phyloP scores from a whole-genome alignment of 1,284 basidiomycete species.

The Rhizopogon hawkerae region DNA sequence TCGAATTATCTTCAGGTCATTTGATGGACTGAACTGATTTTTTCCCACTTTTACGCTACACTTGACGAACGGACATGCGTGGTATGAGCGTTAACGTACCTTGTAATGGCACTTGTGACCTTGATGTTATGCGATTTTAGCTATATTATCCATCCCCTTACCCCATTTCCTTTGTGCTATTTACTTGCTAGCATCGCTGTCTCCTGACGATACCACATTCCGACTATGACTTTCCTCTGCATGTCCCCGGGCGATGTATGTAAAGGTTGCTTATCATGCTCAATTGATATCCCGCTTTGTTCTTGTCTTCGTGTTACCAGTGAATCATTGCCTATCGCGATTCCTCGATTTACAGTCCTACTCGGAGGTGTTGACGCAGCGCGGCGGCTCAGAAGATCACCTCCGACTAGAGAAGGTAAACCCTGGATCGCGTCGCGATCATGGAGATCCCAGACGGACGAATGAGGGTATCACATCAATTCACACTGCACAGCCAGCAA shows the following conservation, averaged over 20 bases:
- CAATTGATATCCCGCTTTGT: neutral
- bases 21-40: slow-evolving; percentile 22
- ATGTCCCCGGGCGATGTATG: neutral
- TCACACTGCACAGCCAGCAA: too few relatives aligned
- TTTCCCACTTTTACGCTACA: slow-evolving; percentile 6
- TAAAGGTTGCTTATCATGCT: neutral
- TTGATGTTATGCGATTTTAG: slow-evolving; percentile 21
- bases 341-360: too few relatives aligned
- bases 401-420: too few relatives aligned
- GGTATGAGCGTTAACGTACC: slow-evolving; percentile 25
- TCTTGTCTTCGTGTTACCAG: neutral
- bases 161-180: slow-evolving; percentile 14
- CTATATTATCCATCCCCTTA: slow-evolving; percentile 22
- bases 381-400: too few relatives aligned
- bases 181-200: slow-evolving; percentile 16
- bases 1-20: slow-evolving; percentile 77
- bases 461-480: too few relatives aligned
- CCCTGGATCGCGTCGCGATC: too few relatives aligned
- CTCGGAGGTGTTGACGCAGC: too few relatives aligned
- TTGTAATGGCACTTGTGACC: slow-evolving; percentile 18
- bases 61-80: slow-evolving; percentile 17
- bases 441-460: too few relatives aligned
- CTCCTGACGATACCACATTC: slow-evolving; percentile 24
- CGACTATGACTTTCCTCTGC: slow-evolving; percentile 9
- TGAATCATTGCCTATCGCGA: too few relatives aligned